Evolutionary conservation across 108 stramenopile genomes (phyloP).

Genomic region (Skeletonema tropicum): DNA sequence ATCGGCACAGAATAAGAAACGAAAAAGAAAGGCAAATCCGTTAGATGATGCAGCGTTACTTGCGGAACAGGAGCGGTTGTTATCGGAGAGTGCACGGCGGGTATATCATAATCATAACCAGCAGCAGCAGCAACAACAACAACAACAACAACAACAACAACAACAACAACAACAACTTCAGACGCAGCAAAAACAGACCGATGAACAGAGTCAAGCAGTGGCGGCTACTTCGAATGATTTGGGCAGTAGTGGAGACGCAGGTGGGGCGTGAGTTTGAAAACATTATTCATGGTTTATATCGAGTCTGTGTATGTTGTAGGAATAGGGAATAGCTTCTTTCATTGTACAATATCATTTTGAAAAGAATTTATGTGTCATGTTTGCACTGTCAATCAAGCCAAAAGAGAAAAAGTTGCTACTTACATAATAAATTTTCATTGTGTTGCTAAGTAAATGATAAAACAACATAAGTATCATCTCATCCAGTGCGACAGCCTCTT

Average conservation of each 20-base stretch:
- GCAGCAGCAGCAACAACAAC: not conserved
- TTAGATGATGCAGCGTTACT: slow-evolving; percentile 14
- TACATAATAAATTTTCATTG: too few species aligned
- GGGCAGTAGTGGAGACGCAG: not conserved
- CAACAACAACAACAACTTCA: not conserved
- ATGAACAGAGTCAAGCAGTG: not conserved
- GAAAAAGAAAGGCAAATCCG: slow-evolving; percentile 17
- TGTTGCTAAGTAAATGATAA: too few species aligned
- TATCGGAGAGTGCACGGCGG: slow-evolving; percentile 28
- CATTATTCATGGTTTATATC: not conserved
- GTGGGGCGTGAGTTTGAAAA: not conserved
- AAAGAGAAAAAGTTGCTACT: too few species aligned
- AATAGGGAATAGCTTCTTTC: too few species aligned
- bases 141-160: too few species aligned
- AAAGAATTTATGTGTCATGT: too few species aligned
- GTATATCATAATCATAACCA: slow-evolving; percentile 4
- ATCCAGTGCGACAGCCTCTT: too few species aligned
- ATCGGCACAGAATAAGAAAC: slow-evolving; percentile 6
- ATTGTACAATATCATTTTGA: not conserved
- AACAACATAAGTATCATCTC: too few species aligned
- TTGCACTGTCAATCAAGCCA: too few species aligned
- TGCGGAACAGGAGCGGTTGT: slow-evolving; percentile 30
- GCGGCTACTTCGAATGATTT: not conserved
- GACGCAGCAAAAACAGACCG: not conserved
- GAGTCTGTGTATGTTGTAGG: not conserved